Percentiles rank a stretch among this genome's conserved stretches.
Conservation (phyloP, 768 basidiomycete species). For the Mycena amicta region DNA sequence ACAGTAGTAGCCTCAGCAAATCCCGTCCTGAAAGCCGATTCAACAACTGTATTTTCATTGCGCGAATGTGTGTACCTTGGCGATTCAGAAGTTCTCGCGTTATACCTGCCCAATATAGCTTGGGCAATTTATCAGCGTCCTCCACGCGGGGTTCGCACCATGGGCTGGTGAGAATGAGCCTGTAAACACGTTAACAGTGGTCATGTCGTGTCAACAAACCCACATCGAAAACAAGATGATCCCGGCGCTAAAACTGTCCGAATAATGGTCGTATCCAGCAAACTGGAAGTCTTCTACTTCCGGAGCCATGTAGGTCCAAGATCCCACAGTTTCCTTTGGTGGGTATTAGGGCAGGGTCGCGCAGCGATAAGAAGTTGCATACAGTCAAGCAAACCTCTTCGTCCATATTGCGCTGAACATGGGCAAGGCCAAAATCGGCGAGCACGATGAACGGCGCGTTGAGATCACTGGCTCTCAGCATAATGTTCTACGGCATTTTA, state of each 20-base stretch:
- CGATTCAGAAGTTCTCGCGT: neutral
- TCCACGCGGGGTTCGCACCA: neutral
- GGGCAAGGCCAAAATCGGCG: conserved; percentile 21
- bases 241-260: conserved; percentile 15
- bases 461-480: neutral
- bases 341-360: neutral
- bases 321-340: neutral
- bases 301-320: conserved; percentile 9
- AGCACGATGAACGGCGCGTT: conserved; percentile 16
- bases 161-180: conserved; percentile 5
- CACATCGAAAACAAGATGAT: conserved; percentile 18
- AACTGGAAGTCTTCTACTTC: neutral
- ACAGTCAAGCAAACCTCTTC: conserved; percentile 4
- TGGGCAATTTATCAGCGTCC: neutral
- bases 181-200: no score
- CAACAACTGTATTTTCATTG: no score
- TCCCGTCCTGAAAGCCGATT: neutral
- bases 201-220: no score
- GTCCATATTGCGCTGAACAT: neutral
- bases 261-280: conserved; percentile 10
- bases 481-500: conserved; percentile 23
- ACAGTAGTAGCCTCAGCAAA: conserved; percentile 10
- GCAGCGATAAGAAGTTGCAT: neutral
- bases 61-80: conserved; percentile 4
- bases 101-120: conserved; percentile 3